Conservation (phyloP, 2,329 filamentous ascomycete species). For the Rugonectria rugulosa region DNA sequence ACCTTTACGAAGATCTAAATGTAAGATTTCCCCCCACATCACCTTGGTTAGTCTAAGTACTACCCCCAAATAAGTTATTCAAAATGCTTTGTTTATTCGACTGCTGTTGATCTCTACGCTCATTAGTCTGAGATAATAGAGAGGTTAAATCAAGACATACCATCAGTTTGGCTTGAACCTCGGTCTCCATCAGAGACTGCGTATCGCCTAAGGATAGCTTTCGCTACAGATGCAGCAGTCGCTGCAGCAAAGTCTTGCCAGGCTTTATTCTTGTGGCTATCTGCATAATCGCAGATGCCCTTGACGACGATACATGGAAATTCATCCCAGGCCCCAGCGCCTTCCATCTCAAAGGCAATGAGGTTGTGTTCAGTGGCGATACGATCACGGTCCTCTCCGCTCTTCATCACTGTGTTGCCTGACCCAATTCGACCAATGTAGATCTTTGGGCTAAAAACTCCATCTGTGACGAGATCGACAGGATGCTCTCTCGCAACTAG, state of each 20-base stretch:
- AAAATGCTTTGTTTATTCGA: background rate
- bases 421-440: conserved; percentile 43
- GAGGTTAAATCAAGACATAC: background rate
- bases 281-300: conserved; percentile 16
- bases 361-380: background rate
- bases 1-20: background rate
- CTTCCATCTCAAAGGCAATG: conserved; percentile 22
- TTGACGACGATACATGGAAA: conserved; percentile 14
- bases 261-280: conserved; percentile 13
- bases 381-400: conserved; percentile 16
- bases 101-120: background rate
- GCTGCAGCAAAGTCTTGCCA: conserved; percentile 16
- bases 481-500: background rate
- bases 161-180: background rate
- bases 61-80: background rate
- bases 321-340: conserved; percentile 12
- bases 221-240: conserved; percentile 9
- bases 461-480: background rate
- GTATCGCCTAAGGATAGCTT: background rate
- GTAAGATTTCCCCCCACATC: background rate
- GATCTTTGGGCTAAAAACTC: conserved; percentile 29
- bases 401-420: conserved; percentile 47
- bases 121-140: background rate
- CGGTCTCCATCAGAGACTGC: background rate
- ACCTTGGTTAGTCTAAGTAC: background rate